Evolutionary conservation across 169 alveolate genomes (phyloP).

Genomic region (Cryptosporidium felis): DNA sequence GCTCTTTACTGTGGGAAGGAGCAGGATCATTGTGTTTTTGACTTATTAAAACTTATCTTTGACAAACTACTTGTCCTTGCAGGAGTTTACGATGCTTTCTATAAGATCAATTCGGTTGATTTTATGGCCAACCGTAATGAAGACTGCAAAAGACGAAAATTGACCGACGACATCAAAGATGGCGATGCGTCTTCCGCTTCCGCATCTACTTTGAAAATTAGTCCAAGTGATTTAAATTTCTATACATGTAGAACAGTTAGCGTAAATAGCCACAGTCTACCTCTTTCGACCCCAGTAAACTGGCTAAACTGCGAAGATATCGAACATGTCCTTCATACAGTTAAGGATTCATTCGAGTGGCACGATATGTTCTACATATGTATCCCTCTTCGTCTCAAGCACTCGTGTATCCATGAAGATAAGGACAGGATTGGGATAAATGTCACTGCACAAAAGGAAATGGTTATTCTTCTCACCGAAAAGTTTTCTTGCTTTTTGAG

Average conservation of each 20-base stretch:
- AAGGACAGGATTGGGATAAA: conserved; percentile 4
- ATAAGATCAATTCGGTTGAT: not conserved
- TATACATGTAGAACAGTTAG: conserved; percentile 34
- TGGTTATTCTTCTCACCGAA: conserved; percentile 41
- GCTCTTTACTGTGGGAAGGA: conserved; percentile 38
- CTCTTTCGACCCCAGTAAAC: conserved; percentile 53
- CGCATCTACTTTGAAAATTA: no score
- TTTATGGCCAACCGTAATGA: not conserved
- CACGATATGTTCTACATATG: conserved; percentile 66
- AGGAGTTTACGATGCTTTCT: not conserved
- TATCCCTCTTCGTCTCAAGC: conserved; percentile 43
- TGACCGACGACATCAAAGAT: no score
- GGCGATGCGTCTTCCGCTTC: no score
- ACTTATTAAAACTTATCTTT: conserved; percentile 7
- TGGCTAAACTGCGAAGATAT: conserved; percentile 64
- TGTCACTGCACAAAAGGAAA: conserved; percentile 43
- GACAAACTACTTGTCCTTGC: conserved; percentile 8
- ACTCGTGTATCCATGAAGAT: conserved; percentile 59
- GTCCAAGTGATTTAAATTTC: no score
- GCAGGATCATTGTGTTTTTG: not conserved
- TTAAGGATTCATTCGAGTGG: conserved; percentile 1
- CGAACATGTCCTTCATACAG: conserved; percentile 42
- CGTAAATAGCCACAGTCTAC: conserved; percentile 55
- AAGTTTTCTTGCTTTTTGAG: conserved; percentile 42
- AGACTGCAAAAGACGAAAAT: no score